phyloP scores from a whole-genome alignment of 1,139 yeast genomes.

The Diutina sp. region DNA sequence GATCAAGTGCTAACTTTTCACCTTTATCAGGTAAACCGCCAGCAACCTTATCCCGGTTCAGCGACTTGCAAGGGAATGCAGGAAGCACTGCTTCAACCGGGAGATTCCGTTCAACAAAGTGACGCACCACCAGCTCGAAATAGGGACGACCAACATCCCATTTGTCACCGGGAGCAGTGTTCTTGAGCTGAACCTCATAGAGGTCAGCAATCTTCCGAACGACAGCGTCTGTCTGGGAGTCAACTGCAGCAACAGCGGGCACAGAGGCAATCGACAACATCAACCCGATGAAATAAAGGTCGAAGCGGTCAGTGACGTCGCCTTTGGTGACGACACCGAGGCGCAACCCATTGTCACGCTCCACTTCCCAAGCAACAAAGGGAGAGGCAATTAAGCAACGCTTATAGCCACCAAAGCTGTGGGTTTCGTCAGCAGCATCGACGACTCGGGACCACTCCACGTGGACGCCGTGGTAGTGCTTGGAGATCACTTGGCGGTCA shows the following conservation, averaged over 20 bases:
- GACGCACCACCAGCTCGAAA: constrained; percentile 27
- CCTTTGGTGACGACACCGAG: not conserved
- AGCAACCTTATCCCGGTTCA: constrained; percentile 40
- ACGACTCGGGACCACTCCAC: not conserved
- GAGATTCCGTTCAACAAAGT: constrained; percentile 33
- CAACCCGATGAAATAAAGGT: not conserved
- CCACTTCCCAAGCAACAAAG: not conserved
- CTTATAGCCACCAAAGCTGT: not conserved
- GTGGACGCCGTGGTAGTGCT: not conserved
- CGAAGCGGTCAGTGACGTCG: not conserved
- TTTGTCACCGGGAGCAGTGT: constrained; percentile 31
- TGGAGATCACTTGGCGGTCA: not conserved
- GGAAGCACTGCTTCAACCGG: constrained; percentile 47
- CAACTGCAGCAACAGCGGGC: not conserved
- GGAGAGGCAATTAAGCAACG: not conserved
- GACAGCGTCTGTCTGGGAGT: not conserved
- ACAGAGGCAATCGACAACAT: not conserved
- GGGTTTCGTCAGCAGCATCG: not conserved
- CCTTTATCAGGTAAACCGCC: constrained; percentile 38
- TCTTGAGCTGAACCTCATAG: constrained; percentile 33
- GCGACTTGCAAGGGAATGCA: constrained; percentile 54
- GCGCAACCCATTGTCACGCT: not conserved
- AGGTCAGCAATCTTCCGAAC: constrained; percentile 11
- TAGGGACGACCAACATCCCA: constrained; percentile 35
- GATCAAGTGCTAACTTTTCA: constrained; percentile 23